Percentiles rank a stretch among this genome's conserved stretches.
These are phyloP conservation scores for Bromus sterilis DNA, from an alignment of 176 grass and related monocot genomes.

Conservation along the genomic window DNA sequence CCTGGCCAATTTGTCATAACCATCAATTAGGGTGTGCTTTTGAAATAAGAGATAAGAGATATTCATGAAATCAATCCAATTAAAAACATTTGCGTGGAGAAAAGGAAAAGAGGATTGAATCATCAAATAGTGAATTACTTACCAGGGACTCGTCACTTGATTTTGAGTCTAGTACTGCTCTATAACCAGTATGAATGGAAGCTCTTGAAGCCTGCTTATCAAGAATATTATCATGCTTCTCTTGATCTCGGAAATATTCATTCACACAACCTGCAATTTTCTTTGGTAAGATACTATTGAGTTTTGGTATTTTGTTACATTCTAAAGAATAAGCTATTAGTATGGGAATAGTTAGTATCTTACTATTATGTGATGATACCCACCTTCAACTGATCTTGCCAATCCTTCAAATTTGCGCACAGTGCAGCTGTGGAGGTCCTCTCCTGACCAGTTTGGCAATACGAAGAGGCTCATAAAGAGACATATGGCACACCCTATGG, in stretches of 20 bases:
- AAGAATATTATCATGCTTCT: constrained; percentile 28
- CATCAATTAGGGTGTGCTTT: not conserved
- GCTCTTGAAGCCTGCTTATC: constrained; percentile 45
- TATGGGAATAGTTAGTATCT: not conserved
- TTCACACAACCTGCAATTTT: constrained; percentile 62
- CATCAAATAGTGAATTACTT: constrained; percentile 7
- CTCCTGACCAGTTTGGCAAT: constrained; percentile 87
- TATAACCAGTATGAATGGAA: constrained; percentile 58
- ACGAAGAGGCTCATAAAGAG: constrained; percentile 83
- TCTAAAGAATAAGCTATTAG: not conserved
- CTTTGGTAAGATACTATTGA: constrained; percentile 21
- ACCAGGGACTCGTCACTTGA: constrained; percentile 86
- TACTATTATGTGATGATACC: not conserved
- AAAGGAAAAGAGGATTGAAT: not conserved
- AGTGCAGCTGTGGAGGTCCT: constrained; percentile 82
- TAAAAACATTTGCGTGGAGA: not conserved
- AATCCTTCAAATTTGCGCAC: constrained; percentile 72
- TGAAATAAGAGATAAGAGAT: not conserved
- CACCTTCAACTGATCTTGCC: constrained; percentile 82
- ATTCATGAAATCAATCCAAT: not conserved
- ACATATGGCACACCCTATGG: constrained; percentile 78
- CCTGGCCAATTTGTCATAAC: constrained; percentile 40
- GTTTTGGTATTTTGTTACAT: not conserved
- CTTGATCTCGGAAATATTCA: constrained; percentile 58
- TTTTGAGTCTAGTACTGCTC: constrained; percentile 78